Base-by-base conservation (phyloP, 768 basidiomycete species). In the Mycena filopes region DNA sequence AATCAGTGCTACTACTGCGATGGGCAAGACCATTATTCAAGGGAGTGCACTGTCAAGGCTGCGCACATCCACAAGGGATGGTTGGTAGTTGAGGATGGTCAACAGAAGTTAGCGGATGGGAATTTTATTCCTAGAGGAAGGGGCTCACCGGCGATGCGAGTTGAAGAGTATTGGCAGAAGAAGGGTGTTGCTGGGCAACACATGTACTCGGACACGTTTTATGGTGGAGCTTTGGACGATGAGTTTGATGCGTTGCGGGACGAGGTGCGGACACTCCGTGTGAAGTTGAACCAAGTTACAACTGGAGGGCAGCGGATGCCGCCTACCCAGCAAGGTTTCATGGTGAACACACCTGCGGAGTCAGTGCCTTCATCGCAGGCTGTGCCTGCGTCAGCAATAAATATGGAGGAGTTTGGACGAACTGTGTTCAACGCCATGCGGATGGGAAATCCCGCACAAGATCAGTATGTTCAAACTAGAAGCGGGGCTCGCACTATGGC, bases 111-210 rank as follows among this genome's bases (percentile, higher is more conserved):
- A 8, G 36, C 21, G 7, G 62, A 63, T 56, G 62, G 55, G 3
- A 26, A 23, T 20, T 65, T n/a, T 46, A 58, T 65, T 45, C 55
- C 63, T 2, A n/a, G 26, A 29, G 55, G 63, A 15, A 51, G 38
- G 20, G 56, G 51, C 3, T 29, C 63, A 25, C 21, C 48, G 5
- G 51, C 48, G 2, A 13, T 20, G 15, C 48, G 57, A 4, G 63
- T 65, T 38, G 63, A 59, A 41, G 57, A 59, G 28, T 65, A 65
- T 33, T 65, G 64, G 64, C 47, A 53, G 16, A 46, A 36, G 20
- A 65, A 65, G 21, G 29, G 56, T 20, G 31, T 42, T 13, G 48
- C 53, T 4, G 53, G 64, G 20, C 64, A 65, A n/a, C 57, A 60
- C 31, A 33, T 48, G n/a, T 65, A 38, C 25, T 15, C 33, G 9